phyloP scores from a whole-genome alignment of 495 filamentous ascomycete species.

The Daldinia concentrica region DNA sequence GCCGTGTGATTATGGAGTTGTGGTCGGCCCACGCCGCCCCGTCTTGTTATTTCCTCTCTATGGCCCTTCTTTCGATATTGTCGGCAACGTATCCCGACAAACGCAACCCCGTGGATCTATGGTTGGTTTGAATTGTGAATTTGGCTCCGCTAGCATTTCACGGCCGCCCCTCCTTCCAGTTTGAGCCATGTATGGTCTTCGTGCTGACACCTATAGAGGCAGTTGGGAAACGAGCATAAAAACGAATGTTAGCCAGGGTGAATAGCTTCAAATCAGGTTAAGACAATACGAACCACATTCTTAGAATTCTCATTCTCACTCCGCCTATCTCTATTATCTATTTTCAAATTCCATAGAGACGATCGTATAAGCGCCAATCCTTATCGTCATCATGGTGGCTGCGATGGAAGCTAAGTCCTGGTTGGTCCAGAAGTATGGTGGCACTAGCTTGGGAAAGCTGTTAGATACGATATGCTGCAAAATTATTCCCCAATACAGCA shows the following conservation, averaged over 20 bases:
- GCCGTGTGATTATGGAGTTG: slow-evolving; percentile 27
- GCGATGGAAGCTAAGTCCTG: slow-evolving; percentile 44
- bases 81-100: slow-evolving; percentile 30
- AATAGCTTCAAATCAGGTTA: slow-evolving; percentile 6
- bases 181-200: slow-evolving; percentile 18
- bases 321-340: slow-evolving; percentile 1
- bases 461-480: slow-evolving; percentile 48
- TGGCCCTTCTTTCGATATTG: slow-evolving; percentile 8
- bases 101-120: slow-evolving; percentile 32
- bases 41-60: background rate
- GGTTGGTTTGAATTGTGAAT: slow-evolving; percentile 18
- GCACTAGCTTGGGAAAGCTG: slow-evolving; percentile 54
- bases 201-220: slow-evolving; percentile 33
- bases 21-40: slow-evolving; percentile 33
- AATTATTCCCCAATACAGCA: slow-evolving; percentile 50
- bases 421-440: slow-evolving; percentile 58
- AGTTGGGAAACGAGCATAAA: slow-evolving; percentile 29
- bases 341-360: background rate
- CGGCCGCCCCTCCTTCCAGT: slow-evolving; percentile 32
- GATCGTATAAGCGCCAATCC: slow-evolving; percentile 5
- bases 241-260: slow-evolving; percentile 18
- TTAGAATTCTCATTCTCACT: background rate
- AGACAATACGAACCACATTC: slow-evolving; percentile 10
- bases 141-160: slow-evolving; percentile 5
- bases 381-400: slow-evolving; percentile 29